These are phyloP conservation scores for Zostera marina DNA, from an alignment of 116 monocot species.

Conservation along the genomic window DNA sequence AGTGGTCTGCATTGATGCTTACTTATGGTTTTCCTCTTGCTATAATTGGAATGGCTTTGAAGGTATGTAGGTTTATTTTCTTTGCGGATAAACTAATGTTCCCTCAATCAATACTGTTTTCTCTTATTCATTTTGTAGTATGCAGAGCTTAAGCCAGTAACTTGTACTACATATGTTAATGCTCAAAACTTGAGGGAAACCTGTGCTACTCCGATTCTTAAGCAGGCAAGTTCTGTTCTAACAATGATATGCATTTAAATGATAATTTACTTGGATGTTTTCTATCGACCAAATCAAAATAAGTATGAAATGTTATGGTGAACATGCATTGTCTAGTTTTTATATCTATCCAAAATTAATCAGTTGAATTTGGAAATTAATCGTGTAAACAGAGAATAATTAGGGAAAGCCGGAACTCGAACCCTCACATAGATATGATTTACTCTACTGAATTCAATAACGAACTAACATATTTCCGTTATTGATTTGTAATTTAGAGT, in stretches of 20 bases:
- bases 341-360: too few relatives aligned
- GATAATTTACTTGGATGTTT: not conserved
- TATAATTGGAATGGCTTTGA: slow-evolving; percentile 96
- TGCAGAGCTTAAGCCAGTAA: slow-evolving; percentile 95
- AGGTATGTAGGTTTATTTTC: slow-evolving; percentile 24
- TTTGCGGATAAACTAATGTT: not conserved
- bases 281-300: too few relatives aligned
- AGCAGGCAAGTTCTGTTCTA: slow-evolving; percentile 37
- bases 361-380: too few relatives aligned
- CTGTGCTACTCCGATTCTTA: slow-evolving; percentile 89
- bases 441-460: too few relatives aligned
- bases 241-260: not conserved
- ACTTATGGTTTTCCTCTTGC: slow-evolving; percentile 98
- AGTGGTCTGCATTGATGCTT: slow-evolving; percentile 99
- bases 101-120: not conserved
- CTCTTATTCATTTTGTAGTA: slow-evolving; percentile 33
- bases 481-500: too few relatives aligned
- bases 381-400: too few relatives aligned
- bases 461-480: too few relatives aligned
- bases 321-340: too few relatives aligned
- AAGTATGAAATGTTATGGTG: too few relatives aligned
- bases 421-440: too few relatives aligned
- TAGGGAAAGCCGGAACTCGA: too few relatives aligned
- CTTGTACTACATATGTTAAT: slow-evolving; percentile 79
- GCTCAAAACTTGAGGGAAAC: slow-evolving; percentile 76